Base-by-base conservation (phyloP, 2,329 filamentous ascomycete genomes). In the Alternaria triticina region DNA sequence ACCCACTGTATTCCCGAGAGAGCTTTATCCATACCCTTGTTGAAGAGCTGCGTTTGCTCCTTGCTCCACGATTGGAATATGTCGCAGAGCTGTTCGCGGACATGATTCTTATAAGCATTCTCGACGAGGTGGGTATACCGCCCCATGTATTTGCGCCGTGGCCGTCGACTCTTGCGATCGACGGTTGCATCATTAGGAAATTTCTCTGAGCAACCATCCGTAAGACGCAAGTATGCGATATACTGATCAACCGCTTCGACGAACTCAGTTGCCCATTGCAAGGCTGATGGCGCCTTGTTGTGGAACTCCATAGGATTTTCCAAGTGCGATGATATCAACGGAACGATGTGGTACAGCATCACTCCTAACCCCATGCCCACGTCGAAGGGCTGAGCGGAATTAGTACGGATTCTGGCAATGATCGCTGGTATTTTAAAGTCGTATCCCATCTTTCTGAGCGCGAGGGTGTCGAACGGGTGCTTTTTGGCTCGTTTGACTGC, bases 11-110 rank as follows among this genome's bases (percentile, higher is more conserved):
- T 27, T 6, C 56, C 51, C 11, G 36, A 61, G 4, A 68, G 22
- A 45, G 57, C 65, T 28, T 56, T 59, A 57, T 70, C 59, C 8
- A 70, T 50, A 3, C 70, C 67, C 13, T 69, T 70, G 36, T 73
- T 72, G 51, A 73, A 70, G 17, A 50, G n/a, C 56, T 59, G 51
- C 27, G 54, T 72, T 13, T 66, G 30, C 25, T 57, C 58, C 25
- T 15, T 22, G n/a, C 17, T 59, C 64, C 57, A 66, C 2, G 23
- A 40, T 4, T 46, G 7, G 49, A 71, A 66, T 3, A 65, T 6
- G 6, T 64, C 61, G 12, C 45, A 52, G 12, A 70, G 40, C 30
- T 54, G 47, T 25, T 62, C 51, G 4, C 27, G 40, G 12, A 67
- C 33, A 20, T 46, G 50, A 3, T 45, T 7, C 40, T 64, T 66